phyloP scores from a whole-genome alignment of 1,139 yeast species.

The Candida sanyaensis region DNA sequence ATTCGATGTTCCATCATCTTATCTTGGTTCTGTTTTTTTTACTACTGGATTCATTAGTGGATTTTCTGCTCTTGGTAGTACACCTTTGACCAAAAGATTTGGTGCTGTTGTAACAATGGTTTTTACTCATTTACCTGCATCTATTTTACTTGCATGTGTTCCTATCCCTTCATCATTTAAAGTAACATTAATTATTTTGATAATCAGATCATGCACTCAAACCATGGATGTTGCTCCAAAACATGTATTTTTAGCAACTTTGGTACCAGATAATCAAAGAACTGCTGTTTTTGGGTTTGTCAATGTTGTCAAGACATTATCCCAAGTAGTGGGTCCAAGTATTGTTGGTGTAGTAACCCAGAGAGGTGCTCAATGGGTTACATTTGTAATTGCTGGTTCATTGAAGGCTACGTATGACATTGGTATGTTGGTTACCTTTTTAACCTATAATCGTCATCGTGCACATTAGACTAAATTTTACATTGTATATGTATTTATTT shows the following conservation, averaged over 20 bases:
- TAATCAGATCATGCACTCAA: slow-evolving; percentile 38
- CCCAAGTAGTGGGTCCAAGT: slow-evolving; percentile 41
- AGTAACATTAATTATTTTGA: slow-evolving; percentile 30
- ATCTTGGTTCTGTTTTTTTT: slow-evolving; percentile 42
- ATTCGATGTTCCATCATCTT: slow-evolving; percentile 33
- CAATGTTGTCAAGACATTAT: slow-evolving; percentile 42
- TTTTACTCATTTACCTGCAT: slow-evolving; percentile 45
- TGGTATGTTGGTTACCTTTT: slow-evolving; percentile 38
- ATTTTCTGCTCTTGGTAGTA: slow-evolving; percentile 41
- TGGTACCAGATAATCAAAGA: slow-evolving; percentile 36
- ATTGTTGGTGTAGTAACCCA: slow-evolving; percentile 37
- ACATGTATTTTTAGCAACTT: slow-evolving; percentile 42
- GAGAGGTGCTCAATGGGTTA: slow-evolving; percentile 36
- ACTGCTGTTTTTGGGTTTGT: slow-evolving; percentile 44
- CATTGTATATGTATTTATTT: not conserved
- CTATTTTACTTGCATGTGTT: slow-evolving; percentile 35
- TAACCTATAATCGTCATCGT: slow-evolving; percentile 26
- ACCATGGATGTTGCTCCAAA: slow-evolving; percentile 50
- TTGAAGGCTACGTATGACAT: slow-evolving; percentile 41
- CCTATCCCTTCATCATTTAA: slow-evolving; percentile 36
- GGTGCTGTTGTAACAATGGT: slow-evolving; percentile 51
- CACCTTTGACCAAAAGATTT: slow-evolving; percentile 41
- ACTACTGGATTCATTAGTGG: slow-evolving; percentile 41
- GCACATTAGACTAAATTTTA: slow-evolving; percentile 16
- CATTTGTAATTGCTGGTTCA: slow-evolving; percentile 40